Evolutionary conservation across 352 stramenopile species (phyloP), one percentile per base, ranked within the genome.

Genomic region (Phytophthora macrochlamydospora): DNA sequence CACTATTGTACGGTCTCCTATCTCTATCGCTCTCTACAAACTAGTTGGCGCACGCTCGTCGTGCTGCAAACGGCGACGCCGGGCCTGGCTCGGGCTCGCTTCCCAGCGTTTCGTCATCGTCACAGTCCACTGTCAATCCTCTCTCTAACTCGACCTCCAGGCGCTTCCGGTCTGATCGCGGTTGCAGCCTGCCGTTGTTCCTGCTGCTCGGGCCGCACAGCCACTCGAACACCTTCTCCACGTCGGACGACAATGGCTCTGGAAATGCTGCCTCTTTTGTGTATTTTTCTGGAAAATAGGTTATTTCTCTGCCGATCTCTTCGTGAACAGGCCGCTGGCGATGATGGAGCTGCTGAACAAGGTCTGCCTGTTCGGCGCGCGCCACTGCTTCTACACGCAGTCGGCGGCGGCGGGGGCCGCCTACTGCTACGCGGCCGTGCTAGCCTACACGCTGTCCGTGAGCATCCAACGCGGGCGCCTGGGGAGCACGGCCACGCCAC

Each of bases 401-500:
- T 92, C 83, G 46, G 79, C 83, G 14, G 77, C 78, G 28, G 83
- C 83, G 12, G 76, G 72, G 14, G 83, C 83, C 32, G 74, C 85
- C 50, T 92, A 92, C 71, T 84, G 76, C 70, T 92, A 92, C 70
- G 79, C 79, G 14, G 65, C 63, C 35, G 79, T 83, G 59, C 67
- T 92, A 32, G 83, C 79, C 28, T 92, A 90, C 64, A 92, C 83
- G 9, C 73, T 92, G 48, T 90, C 81, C 3, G 83, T 92, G 35
- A 92, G 83, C 63, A 84, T 93, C 66, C 80, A 88, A 58, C 85
- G 85, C 52, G 70, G 51, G 31, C 79, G 78, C n/a, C 69, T 93
- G 33, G 78, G 85, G 85, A 93, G 71, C 85, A 93, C 57, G 85
- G 85, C n/a, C 85, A 93, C 56, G 85, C 83, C n/a, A 93, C 85